Conservation (phyloP, 768 basidiomycete genomes). For the Macrocybe gigantea region DNA sequence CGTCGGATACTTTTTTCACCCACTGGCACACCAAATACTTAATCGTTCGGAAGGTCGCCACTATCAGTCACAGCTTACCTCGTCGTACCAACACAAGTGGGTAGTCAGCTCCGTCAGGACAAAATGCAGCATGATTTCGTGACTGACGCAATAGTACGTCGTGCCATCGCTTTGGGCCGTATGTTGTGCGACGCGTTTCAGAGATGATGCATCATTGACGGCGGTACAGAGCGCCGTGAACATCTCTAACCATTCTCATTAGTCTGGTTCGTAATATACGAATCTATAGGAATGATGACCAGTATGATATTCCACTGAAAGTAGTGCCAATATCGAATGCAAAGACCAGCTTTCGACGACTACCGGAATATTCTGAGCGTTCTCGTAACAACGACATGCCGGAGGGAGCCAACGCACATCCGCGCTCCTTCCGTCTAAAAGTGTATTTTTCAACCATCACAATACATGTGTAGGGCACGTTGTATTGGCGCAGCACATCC, state of each 20-base stretch:
- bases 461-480: too few species aligned
- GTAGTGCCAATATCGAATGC: not conserved
- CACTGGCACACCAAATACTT: not conserved
- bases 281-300: not conserved
- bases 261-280: too few species aligned
- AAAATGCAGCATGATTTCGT: slow-evolving; percentile 13
- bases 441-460: too few species aligned
- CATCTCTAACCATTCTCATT: too few species aligned
- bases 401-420: too few species aligned
- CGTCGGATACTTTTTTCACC: too few species aligned
- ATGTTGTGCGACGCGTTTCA: slow-evolving; percentile 1
- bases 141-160: slow-evolving; percentile 11
- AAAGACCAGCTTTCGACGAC: not conserved
- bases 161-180: slow-evolving; percentile 1
- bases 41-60: not conserved
- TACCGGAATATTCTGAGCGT: too few species aligned
- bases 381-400: too few species aligned
- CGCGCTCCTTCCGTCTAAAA: too few species aligned
- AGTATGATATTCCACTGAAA: not conserved
- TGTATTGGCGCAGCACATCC: too few species aligned
- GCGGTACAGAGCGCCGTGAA: too few species aligned
- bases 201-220: not conserved
- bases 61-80: slow-evolving; percentile 6
- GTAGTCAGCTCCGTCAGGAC: slow-evolving; percentile 17
- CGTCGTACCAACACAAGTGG: slow-evolving; percentile 14